A percentile compares a stretch with the other conserved stretches of the same genome.
These are phyloP conservation scores for Gynostemma pentaphyllum DNA, from an alignment of 306 rosid species.

Conservation along the genomic window DNA sequence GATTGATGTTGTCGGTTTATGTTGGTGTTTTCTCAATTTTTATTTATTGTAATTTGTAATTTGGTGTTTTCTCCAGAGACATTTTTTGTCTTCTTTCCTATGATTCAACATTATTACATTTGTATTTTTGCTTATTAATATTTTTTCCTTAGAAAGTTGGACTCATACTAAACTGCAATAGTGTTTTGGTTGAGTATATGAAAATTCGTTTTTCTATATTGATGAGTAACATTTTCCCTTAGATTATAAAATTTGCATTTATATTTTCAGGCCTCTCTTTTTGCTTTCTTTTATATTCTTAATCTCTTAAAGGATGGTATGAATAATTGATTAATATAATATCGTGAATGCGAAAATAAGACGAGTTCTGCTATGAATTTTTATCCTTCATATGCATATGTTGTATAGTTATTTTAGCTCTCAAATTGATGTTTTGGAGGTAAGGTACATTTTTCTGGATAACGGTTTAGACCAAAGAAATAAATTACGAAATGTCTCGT, in stretches of 20 bases:
- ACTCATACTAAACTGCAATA: not conserved
- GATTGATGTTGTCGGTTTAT: slow-evolving; percentile 1
- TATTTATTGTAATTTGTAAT: not conserved
- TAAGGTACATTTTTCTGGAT: not conserved
- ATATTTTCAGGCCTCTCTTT: not conserved
- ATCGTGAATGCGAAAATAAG: not conserved
- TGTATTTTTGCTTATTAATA: not conserved
- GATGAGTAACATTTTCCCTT: not conserved
- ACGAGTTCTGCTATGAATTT: not conserved
- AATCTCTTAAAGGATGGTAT: not conserved
- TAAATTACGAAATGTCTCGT: not conserved
- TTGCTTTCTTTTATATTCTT: not conserved
- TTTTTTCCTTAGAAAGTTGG: not conserved
- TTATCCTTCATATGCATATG: not conserved
- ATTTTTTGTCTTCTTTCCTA: not conserved
- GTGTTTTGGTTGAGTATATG: not conserved
- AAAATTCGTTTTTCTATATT: not conserved
- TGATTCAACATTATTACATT: not conserved
- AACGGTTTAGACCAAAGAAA: not conserved
- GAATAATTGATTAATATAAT: not conserved
- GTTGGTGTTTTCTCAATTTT: not conserved
- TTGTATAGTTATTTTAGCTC: not conserved
- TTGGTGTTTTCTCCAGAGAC: not conserved
- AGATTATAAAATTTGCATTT: not conserved
- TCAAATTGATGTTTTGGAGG: not conserved